A percentile compares a stretch with the other conserved stretches of the same genome.
phyloP scores from a whole-genome alignment of 2,329 filamentous ascomycete species.

The Intubia oerlemansii region DNA sequence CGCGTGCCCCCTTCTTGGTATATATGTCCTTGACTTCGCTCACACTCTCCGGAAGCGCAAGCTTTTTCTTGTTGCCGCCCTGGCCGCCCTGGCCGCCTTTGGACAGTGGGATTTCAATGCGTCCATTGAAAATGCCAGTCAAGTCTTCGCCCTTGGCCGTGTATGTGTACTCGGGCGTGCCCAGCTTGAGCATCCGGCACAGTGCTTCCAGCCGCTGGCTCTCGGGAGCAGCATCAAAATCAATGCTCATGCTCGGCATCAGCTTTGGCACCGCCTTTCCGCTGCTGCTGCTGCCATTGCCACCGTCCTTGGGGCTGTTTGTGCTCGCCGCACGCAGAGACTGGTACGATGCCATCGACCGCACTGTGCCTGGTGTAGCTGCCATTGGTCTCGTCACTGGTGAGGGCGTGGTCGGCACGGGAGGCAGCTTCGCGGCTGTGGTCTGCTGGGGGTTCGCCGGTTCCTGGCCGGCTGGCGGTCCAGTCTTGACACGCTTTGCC shows the following conservation, averaged over 20 bases:
- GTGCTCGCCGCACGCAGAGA: not conserved
- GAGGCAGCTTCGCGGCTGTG: not conserved
- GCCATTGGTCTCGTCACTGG: no score
- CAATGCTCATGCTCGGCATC: conserved; percentile 1
- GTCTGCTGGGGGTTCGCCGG: not conserved
- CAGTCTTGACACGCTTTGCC: no score
- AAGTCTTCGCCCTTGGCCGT: not conserved
- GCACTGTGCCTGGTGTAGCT: no score
- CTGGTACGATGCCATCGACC: conserved; percentile 4
- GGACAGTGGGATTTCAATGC: no score
- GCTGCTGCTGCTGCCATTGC: not conserved
- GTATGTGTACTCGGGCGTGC: conserved; percentile 3
- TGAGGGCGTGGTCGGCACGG: no score
- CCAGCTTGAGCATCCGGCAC: conserved; percentile 3
- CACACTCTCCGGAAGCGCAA: conserved; percentile 12
- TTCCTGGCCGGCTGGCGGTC: no score
- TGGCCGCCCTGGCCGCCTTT: conserved; percentile 15
- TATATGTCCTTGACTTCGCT: conserved; percentile 15
- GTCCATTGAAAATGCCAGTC: conserved; percentile 15
- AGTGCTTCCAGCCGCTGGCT: conserved; percentile 10
- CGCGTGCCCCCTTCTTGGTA: conserved; percentile 15
- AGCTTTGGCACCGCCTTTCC: not conserved
- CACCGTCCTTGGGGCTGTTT: not conserved
- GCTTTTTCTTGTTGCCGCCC: not conserved
- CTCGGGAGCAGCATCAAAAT: conserved; percentile 3